A percentile compares a stretch with the other conserved stretches of the same genome.
Conservation (phyloP, 23 red algal genomes). For the Chondrus crispus region DNA sequence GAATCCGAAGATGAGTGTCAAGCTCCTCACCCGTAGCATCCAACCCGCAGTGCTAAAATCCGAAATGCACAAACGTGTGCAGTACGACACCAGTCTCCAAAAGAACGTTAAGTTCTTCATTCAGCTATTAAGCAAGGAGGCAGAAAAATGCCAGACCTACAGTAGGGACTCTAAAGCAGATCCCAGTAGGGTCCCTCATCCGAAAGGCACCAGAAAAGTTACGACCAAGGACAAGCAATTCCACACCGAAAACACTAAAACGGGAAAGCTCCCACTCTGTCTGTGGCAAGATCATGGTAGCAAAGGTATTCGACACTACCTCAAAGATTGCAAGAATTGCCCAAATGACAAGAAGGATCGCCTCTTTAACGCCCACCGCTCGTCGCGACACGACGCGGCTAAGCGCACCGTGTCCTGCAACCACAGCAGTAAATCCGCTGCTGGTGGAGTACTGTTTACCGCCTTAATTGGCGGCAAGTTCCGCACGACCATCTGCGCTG, state of each 20-base stretch:
- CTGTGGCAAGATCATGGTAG: neutral
- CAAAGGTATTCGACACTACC: neutral
- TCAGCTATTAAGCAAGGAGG: neutral
- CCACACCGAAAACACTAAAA: neutral
- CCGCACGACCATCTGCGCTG: neutral
- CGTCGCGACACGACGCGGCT: neutral
- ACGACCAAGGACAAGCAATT: neutral
- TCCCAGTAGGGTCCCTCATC: neutral
- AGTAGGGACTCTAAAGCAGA: neutral
- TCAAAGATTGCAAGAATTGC: neutral
- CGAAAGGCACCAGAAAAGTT: neutral
- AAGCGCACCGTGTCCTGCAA: neutral
- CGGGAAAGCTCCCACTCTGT: neutral
- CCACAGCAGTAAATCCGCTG: neutral
- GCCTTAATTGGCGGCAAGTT: neutral
- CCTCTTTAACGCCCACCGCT: neutral
- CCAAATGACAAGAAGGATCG: neutral
- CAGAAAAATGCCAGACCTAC: neutral
- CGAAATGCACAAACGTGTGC: neutral
- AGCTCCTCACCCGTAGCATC: neutral
- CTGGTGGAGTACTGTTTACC: neutral
- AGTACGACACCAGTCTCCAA: neutral
- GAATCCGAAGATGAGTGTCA: neutral
- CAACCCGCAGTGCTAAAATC: neutral
- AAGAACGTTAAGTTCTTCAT: constrained; percentile 20